Percentiles rank a stretch among this genome's conserved stretches.
Conservation (phyloP, 2,329 filamentous ascomycete species). For the Penicillium sp. region DNA sequence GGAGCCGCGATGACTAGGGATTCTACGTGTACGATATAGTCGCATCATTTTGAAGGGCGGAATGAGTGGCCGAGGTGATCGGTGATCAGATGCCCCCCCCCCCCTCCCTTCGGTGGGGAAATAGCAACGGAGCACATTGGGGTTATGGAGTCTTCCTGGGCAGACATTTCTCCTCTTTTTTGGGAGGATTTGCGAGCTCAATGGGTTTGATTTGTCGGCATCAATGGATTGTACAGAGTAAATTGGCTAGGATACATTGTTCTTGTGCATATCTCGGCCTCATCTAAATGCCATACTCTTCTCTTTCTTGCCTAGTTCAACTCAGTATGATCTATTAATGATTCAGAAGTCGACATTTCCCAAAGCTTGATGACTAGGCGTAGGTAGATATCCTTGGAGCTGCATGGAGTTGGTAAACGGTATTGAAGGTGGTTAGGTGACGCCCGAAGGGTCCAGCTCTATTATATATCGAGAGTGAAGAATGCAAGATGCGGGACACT, state of each 20-base stretch:
- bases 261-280: constrained; percentile 14
- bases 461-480: no score
- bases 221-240: constrained; percentile 19
- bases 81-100: background rate
- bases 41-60: constrained; percentile 2
- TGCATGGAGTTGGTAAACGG: no score
- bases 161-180: constrained; percentile 11
- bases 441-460: no score
- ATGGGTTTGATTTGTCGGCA: constrained; percentile 17
- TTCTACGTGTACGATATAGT: constrained; percentile 20
- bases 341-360: no score
- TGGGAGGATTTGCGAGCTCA: constrained; percentile 14
- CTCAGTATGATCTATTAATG: no score
- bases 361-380: no score
- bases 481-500: no score
- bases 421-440: no score
- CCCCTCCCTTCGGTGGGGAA: constrained; percentile 8
- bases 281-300: constrained; percentile 11
- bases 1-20: background rate
- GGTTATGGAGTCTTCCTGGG: constrained; percentile 27
- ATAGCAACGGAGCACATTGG: constrained; percentile 23
- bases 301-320: background rate
- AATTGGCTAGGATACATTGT: constrained; percentile 10
- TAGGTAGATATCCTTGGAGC: no score
- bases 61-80: constrained; percentile 3